Evolutionary conservation across 1,139 yeast species (phyloP).

Genomic region (Wickerhamomyces sp.): DNA sequence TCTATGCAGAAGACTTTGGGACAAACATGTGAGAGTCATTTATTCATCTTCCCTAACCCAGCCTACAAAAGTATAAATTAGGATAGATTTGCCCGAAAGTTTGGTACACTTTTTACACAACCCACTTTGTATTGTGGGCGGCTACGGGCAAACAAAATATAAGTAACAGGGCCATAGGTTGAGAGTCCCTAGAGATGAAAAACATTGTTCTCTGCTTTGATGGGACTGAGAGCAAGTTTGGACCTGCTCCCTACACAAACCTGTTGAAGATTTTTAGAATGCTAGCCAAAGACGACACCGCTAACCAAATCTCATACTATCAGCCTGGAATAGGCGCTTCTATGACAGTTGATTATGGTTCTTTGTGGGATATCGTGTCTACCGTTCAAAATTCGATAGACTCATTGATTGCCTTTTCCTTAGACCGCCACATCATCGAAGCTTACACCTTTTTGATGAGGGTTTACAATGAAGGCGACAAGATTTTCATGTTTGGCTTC

Average conservation of each 20-base stretch:
- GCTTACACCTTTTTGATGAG: constrained; percentile 51
- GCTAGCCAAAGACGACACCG: constrained; percentile 38
- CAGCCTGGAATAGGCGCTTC: constrained; percentile 63
- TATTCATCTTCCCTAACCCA: no score
- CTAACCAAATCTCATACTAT: constrained; percentile 49
- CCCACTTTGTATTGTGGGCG: no score
- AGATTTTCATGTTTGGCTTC: constrained; percentile 53
- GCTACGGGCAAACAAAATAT: no score
- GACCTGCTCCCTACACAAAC: constrained; percentile 50
- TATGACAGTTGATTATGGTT: constrained; percentile 36
- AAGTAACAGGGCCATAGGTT: no score
- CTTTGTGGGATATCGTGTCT: constrained; percentile 17
- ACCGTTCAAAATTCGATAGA: constrained; percentile 33
- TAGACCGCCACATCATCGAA: constrained; percentile 49
- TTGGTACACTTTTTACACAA: no score
- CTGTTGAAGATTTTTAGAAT: constrained; percentile 48
- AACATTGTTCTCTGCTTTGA: constrained; percentile 54
- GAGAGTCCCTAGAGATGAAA: constrained; percentile 18
- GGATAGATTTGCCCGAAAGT: no score
- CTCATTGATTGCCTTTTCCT: constrained; percentile 46
- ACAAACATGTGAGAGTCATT: no score
- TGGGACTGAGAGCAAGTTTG: constrained; percentile 59
- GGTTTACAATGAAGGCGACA: constrained; percentile 44
- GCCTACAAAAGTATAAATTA: no score
- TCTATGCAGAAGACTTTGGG: no score